phyloP scores from a whole-genome alignment of 2,329 filamentous ascomycete species.

The Alternaria alternata region DNA sequence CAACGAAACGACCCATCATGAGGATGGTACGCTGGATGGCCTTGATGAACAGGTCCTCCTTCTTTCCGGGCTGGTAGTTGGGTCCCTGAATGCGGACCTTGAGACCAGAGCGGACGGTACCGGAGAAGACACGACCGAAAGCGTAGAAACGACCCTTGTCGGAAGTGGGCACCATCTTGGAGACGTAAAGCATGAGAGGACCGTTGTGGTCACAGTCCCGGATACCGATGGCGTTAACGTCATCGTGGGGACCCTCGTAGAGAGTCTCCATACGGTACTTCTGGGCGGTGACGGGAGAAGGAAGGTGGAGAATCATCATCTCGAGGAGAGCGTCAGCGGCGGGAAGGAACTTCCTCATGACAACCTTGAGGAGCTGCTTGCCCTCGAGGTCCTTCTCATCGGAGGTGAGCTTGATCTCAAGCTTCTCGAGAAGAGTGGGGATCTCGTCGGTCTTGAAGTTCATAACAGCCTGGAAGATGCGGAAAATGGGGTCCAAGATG shows the following conservation, averaged over 20 bases:
- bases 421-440: slow-evolving; percentile 83
- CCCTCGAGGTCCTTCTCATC: slow-evolving; percentile 95
- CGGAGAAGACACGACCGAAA: slow-evolving; percentile 99
- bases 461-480: slow-evolving; percentile 95
- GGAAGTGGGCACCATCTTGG: slow-evolving; percentile 99
- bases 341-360: slow-evolving; percentile 99
- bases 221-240: slow-evolving; percentile 93
- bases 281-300: slow-evolving; percentile 94
- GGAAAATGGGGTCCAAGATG: slow-evolving; percentile 99
- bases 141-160: slow-evolving; percentile 99
- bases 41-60: slow-evolving; percentile 99
- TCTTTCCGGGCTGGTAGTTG: slow-evolving; percentile 98
- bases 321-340: slow-evolving; percentile 97
- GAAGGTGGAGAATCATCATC: slow-evolving; percentile 99
- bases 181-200: slow-evolving; percentile 99
- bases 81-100: slow-evolving; percentile 99
- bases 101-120: slow-evolving; percentile 95
- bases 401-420: slow-evolving; percentile 85
- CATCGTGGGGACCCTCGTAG: slow-evolving; percentile 96
- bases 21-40: slow-evolving; percentile 99
- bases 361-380: slow-evolving; percentile 96
- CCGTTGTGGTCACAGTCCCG: slow-evolving; percentile 98
- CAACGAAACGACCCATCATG: slow-evolving; percentile 99
- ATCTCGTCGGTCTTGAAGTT: slow-evolving; percentile 99
- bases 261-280: slow-evolving; percentile 98